phyloP scores from a whole-genome alignment of 2,329 filamentous ascomycete genomes.

The Colletotrichum tamarilloi region DNA sequence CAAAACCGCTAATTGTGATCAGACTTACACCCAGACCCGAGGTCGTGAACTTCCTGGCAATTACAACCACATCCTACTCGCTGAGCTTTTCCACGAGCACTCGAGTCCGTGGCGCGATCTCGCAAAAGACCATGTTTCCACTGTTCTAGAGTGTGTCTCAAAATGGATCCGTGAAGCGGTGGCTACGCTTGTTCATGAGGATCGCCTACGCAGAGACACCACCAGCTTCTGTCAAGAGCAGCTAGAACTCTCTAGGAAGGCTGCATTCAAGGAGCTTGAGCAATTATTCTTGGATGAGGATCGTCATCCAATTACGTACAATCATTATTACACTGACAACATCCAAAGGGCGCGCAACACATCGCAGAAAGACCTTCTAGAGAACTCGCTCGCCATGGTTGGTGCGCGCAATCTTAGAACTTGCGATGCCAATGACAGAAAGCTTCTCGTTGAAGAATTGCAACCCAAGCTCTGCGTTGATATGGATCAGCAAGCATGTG shows the following conservation, averaged over 20 bases:
- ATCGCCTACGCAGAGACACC: constrained; percentile 2
- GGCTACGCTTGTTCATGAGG: not conserved
- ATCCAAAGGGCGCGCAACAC: constrained; percentile 45
- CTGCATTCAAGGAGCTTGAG: not conserved
- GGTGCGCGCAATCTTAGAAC: fast-evolving
- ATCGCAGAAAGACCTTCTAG: not conserved
- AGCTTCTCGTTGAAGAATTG: not conserved
- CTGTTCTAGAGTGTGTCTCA: not conserved
- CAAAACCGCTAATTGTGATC: not conserved
- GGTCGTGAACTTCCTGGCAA: constrained; percentile 67
- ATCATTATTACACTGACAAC: constrained; percentile 55
- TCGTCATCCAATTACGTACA: constrained; percentile 65
- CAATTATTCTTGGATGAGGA: constrained; percentile 15
- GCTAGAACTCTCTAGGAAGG: not conserved
- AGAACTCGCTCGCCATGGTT: not conserved
- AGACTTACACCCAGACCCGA: constrained; percentile 1
- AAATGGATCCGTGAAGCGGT: constrained; percentile 8
- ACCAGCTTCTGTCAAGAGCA: not conserved
- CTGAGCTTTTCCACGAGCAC: constrained; percentile 70
- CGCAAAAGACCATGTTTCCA: constrained; percentile 1
- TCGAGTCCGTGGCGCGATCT: constrained; percentile 59
- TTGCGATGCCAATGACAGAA: not conserved
- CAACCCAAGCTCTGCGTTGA: constrained; percentile 1
- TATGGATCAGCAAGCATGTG: constrained; percentile 38
- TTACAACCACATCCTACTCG: constrained; percentile 69